phyloP scores from a whole-genome alignment of 2,329 filamentous ascomycete species.

The Penicillium sp. region DNA sequence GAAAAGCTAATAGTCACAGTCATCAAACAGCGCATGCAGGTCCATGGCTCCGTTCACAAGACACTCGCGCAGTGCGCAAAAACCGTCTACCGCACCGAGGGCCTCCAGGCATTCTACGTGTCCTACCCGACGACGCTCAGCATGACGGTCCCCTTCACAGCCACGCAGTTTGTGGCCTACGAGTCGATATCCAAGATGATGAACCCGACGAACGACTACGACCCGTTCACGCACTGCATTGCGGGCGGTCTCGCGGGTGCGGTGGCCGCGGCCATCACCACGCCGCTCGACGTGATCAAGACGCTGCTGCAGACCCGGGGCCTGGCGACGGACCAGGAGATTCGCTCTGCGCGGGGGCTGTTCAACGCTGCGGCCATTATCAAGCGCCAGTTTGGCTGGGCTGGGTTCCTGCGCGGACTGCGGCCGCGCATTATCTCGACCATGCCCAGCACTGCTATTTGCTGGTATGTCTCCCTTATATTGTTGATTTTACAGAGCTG shows the following conservation, averaged over 20 bases:
- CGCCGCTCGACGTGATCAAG: conserved; percentile 97
- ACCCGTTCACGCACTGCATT: conserved; percentile 88
- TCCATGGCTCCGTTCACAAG: conserved; percentile 89
- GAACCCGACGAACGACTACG: conserved; percentile 76
- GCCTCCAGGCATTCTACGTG: conserved; percentile 89
- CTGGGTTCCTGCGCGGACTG: conserved; percentile 90
- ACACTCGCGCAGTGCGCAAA: conserved; percentile 82
- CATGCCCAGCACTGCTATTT: conserved; percentile 99
- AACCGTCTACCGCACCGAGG: conserved; percentile 83
- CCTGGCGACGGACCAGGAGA: conserved; percentile 72
- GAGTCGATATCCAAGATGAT: conserved; percentile 92
- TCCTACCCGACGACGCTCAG: conserved; percentile 96
- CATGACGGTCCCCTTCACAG: conserved; percentile 98
- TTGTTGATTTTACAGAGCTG: not conserved
- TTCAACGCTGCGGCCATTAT: conserved; percentile 75
- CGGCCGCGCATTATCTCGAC: conserved; percentile 89
- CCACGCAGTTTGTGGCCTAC: conserved; percentile 95
- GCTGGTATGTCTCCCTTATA: conserved; percentile 62
- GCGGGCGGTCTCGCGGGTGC: conserved; percentile 91
- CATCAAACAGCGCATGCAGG: conserved; percentile 99
- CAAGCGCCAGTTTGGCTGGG: conserved; percentile 75
- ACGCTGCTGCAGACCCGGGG: conserved; percentile 93
- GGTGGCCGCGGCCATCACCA: conserved; percentile 88
- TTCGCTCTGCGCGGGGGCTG: conserved; percentile 80
- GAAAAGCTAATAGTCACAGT: conserved; percentile 54